These are phyloP conservation scores for Mortierella sp. DNA, from an alignment of 371 early-diverging fungal species.

Conservation along the genomic window DNA sequence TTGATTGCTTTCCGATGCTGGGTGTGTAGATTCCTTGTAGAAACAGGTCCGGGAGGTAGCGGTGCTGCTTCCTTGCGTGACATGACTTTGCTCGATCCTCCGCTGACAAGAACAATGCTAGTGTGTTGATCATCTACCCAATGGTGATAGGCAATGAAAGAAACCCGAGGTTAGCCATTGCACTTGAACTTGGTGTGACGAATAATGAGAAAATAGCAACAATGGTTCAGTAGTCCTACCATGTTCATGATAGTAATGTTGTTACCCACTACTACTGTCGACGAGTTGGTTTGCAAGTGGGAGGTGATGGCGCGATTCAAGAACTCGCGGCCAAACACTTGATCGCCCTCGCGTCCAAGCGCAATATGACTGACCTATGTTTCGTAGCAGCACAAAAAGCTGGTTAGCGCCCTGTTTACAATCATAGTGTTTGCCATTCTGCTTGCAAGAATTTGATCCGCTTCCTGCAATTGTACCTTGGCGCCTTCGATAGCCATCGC, in stretches of 20 bases:
- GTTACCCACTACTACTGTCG: slow-evolving; percentile 67
- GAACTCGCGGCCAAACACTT: slow-evolving; percentile 68
- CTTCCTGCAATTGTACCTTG: slow-evolving; percentile 55
- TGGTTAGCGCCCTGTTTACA: neutral
- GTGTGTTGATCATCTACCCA: slow-evolving; percentile 68
- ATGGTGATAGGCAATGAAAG: neutral
- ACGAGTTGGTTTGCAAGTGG: slow-evolving; percentile 69
- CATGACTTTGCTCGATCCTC: slow-evolving; percentile 71
- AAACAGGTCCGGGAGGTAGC: slow-evolving; percentile 69
- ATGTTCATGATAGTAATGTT: slow-evolving; percentile 72
- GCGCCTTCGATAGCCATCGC: slow-evolving; percentile 68
- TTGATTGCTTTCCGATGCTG: slow-evolving; percentile 41
- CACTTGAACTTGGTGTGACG: neutral
- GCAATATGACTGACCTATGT: slow-evolving; percentile 63
- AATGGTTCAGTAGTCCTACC: slow-evolving; percentile 46
- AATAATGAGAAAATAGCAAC: neutral
- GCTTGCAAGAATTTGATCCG: neutral
- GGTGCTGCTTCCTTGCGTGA: slow-evolving; percentile 71
- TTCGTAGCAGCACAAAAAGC: slow-evolving; percentile 23
- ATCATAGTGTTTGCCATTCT: neutral
- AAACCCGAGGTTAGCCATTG: neutral
- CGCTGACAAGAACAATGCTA: slow-evolving; percentile 65
- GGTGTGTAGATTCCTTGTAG: slow-evolving; percentile 66
- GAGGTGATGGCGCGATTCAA: slow-evolving; percentile 70
- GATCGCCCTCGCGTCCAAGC: slow-evolving; percentile 65